These are phyloP conservation scores for Silene latifolia DNA, from an alignment of 148 eudicot species.

Conservation along the genomic window DNA sequence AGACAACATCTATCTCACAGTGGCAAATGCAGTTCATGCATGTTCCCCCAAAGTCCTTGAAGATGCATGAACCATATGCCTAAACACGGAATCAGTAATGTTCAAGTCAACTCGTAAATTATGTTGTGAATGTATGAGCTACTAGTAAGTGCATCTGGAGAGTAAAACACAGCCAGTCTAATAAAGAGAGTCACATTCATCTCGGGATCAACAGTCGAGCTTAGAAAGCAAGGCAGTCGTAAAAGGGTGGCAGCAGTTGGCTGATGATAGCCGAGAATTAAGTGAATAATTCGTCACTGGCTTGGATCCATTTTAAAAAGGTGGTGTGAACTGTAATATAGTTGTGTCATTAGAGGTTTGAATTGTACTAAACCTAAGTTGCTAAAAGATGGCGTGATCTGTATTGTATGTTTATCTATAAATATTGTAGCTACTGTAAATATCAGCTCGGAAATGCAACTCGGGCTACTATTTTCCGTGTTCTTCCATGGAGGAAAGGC, in stretches of 20 bases:
- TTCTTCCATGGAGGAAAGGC: too few species aligned
- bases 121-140: background rate
- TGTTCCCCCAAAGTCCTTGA: constrained; percentile 51
- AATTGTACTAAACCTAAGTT: background rate
- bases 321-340: background rate
- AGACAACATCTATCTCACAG: constrained; percentile 68
- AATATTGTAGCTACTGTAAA: too few species aligned
- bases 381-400: background rate
- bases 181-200: constrained; percentile 1
- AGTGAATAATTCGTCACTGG: constrained; percentile 8
- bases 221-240: background rate
- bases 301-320: background rate
- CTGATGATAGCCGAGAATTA: background rate
- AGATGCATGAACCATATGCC: constrained; percentile 29
- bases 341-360: background rate
- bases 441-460: too few species aligned
- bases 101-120: background rate
- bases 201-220: background rate
- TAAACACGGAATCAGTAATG: too few species aligned
- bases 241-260: background rate
- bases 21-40: constrained; percentile 64
- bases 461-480: too few species aligned
- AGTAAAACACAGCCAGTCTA: background rate
- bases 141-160: background rate
- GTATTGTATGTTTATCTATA: background rate